Evolutionary conservation across 208 protist genomes (phyloP), one percentile per base, ranked within the genome.

Genomic region (Lotmaria passim): DNA sequence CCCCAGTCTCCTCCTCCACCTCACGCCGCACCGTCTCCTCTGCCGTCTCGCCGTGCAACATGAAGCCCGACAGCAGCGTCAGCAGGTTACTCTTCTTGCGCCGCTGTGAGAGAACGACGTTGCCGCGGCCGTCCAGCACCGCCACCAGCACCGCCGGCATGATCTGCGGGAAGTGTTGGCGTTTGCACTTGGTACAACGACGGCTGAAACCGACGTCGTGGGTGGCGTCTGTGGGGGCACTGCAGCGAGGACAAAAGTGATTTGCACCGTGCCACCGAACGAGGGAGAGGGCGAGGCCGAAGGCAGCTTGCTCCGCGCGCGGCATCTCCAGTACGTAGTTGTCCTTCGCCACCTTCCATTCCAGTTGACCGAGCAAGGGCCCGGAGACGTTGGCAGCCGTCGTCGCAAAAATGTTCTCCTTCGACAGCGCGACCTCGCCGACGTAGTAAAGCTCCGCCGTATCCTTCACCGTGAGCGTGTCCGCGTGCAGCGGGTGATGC

Each of bases 1-100:
- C 85, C 14, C 63, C 73, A 39, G 76, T 81, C 67, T 91, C 85
- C 69, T 91, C 85, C 63, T 69, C 41, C 58, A 88, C 85, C 78
- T 91, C 82, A 14, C 82, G 73, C 51, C 59, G 56, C 46, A 88
- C 82, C 39, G 81, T 73, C 64, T 83, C 79, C 58, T 91, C 85
- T 7, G 74, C 46, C 24, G 82, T 78, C 63, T 91, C 82, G 7
- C 85, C 85, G 17, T 67, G 78, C 26, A 57, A 2, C 15, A 86
- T 69, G 31, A 87, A 91, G 23, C 85, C 85, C 12, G 82, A 78
- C 0, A 91, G 77, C 1, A 88, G 41, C 24, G 85, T 88, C 43
- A 76, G 65, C 44, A 75, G 24, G 8, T 56, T 38, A 14, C 56
- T 71, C 23, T 50, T 38, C 34, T 51, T 68, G 31, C 55, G 55